These are phyloP conservation scores for Hypocrella siamensis DNA, from an alignment of 2,329 filamentous ascomycete genomes.

Conservation along the genomic window DNA sequence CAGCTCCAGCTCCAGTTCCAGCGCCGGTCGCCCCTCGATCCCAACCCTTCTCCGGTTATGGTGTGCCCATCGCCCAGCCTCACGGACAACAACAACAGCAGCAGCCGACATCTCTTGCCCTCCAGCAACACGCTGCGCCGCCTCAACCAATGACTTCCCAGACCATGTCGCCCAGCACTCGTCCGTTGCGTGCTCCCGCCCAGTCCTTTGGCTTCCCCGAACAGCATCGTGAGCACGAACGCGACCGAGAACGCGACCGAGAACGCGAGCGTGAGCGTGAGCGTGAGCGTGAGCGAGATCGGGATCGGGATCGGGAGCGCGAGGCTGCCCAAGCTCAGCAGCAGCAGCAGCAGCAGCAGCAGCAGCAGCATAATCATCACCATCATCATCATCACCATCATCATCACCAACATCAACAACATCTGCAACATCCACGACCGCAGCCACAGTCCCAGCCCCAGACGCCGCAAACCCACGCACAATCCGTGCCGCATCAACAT, in stretches of 20 bases:
- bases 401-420: slow-evolving; percentile 13
- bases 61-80: slow-evolving; percentile 26
- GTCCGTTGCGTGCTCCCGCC: slow-evolving; percentile 26
- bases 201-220: slow-evolving; percentile 29
- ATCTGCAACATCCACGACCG: slow-evolving; percentile 1
- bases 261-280: not conserved
- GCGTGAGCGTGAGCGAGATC: not conserved
- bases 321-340: slow-evolving; percentile 10
- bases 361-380: not conserved
- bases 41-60: slow-evolving; percentile 26
- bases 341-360: slow-evolving; percentile 8
- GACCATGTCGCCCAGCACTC: slow-evolving; percentile 29
- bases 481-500: slow-evolving; percentile 7
- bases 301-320: not conserved
- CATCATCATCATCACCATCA: too few species aligned
- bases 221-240: slow-evolving; percentile 4
- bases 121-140: slow-evolving; percentile 22
- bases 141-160: slow-evolving; percentile 21
- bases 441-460: not conserved
- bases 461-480: slow-evolving; percentile 3
- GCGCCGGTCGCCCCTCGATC: slow-evolving; percentile 9
- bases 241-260: not conserved
- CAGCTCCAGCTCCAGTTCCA: not conserved
- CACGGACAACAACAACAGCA: slow-evolving; percentile 2
- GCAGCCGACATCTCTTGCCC: slow-evolving; percentile 12